Evolutionary conservation across 2,329 filamentous ascomycete genomes (phyloP).

Genomic region (Triangularia verruculosa): DNA sequence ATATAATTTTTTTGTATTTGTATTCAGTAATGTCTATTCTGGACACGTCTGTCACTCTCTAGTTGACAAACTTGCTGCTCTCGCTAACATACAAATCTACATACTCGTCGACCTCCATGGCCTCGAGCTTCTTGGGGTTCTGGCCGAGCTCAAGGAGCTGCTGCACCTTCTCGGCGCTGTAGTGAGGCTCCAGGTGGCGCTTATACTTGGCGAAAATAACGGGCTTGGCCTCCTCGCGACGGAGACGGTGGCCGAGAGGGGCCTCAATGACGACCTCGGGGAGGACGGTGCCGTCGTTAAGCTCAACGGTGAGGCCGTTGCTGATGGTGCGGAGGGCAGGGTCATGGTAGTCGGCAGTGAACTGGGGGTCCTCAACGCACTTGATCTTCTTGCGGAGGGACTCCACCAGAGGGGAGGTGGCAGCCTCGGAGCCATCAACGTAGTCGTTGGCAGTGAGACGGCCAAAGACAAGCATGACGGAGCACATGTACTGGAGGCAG

Average conservation of each 20-base stretch:
- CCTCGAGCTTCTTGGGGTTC: conserved; percentile 71
- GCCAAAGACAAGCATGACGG: conserved; percentile 93
- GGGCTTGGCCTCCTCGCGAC: conserved; percentile 95
- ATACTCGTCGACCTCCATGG: conserved; percentile 85
- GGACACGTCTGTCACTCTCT: conserved; percentile 17
- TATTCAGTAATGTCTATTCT: neutral
- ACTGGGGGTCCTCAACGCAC: conserved; percentile 94
- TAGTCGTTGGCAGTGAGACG: conserved; percentile 93
- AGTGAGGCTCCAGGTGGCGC: conserved; percentile 85
- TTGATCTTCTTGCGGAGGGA: conserved; percentile 88
- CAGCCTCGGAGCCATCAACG: conserved; percentile 86
- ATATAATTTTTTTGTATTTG: neutral
- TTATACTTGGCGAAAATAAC: conserved; percentile 95
- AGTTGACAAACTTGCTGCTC: conserved; percentile 57
- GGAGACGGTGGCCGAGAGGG: conserved; percentile 84
- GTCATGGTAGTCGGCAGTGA: conserved; percentile 94
- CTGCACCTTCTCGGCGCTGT: conserved; percentile 71
- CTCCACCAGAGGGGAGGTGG: conserved; percentile 84
- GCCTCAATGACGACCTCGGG: conserved; percentile 92
- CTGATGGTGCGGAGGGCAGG: conserved; percentile 91
- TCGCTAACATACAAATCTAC: conserved; percentile 75
- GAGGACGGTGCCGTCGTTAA: conserved; percentile 90
- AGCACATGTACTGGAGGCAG: conserved; percentile 99
- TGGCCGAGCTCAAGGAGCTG: conserved; percentile 78
- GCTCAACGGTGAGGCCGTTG: conserved; percentile 90